phyloP scores from a whole-genome alignment of 495 filamentous ascomycete genomes.

The Patellaria atrata region DNA sequence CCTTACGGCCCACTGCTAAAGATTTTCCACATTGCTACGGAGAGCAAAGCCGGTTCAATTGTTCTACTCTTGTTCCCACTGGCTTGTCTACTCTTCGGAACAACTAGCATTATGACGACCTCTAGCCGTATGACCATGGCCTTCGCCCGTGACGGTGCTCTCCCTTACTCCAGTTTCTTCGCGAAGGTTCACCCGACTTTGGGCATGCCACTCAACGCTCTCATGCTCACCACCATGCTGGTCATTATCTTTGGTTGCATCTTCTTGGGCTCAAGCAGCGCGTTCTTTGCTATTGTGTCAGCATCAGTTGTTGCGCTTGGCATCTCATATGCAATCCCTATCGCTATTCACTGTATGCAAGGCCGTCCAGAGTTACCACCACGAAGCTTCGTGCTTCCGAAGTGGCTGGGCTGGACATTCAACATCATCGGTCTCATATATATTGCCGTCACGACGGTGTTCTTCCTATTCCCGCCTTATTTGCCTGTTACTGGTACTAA shows the following conservation, averaged over 20 bases:
- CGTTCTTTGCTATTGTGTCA: constrained; percentile 54
- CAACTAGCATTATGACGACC: constrained; percentile 60
- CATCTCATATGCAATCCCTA: constrained; percentile 59
- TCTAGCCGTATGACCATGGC: constrained; percentile 65
- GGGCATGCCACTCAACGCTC: constrained; percentile 53
- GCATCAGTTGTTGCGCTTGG: constrained; percentile 57
- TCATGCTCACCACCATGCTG: constrained; percentile 47
- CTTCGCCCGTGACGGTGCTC: constrained; percentile 57
- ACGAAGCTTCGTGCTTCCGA: constrained; percentile 46
- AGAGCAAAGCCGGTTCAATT: constrained; percentile 47
- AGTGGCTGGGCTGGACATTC: constrained; percentile 42
- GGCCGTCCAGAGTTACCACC: constrained; percentile 51
- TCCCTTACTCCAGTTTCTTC: constrained; percentile 52
- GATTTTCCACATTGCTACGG: constrained; percentile 56
- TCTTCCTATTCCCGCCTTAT: constrained; percentile 63
- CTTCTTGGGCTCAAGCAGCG: constrained; percentile 58
- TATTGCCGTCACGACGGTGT: constrained; percentile 51
- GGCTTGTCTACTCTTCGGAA: constrained; percentile 56
- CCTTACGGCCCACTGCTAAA: constrained; percentile 50
- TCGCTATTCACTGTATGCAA: constrained; percentile 48
- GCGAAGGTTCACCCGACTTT: constrained; percentile 47
- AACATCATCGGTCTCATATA: constrained; percentile 53
- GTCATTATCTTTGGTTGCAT: constrained; percentile 59
- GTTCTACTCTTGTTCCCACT: constrained; percentile 63
- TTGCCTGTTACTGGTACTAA: constrained; percentile 51